Conservation (phyloP, 495 filamentous ascomycete species). For the Xylaria curta region DNA sequence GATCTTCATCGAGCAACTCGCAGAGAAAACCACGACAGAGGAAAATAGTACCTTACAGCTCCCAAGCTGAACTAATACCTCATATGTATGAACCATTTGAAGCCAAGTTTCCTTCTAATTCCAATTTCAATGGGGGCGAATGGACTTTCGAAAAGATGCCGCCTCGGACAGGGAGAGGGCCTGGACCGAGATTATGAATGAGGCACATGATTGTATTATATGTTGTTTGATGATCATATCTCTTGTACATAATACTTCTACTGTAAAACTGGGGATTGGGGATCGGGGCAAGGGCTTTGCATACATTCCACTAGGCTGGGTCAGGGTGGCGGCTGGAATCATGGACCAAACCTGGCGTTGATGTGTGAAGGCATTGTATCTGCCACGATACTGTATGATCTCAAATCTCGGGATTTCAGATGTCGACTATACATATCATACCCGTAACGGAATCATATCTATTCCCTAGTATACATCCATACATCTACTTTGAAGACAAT, state of each 20-base stretch:
- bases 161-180: neutral
- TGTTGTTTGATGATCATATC: neutral
- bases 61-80: conserved; percentile 37
- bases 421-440: neutral
- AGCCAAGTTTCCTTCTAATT: conserved; percentile 33
- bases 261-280: neutral
- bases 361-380: conserved; percentile 39
- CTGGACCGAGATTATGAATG: conserved; percentile 5
- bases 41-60: conserved; percentile 38
- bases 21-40: conserved; percentile 30
- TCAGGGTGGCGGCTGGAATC: neutral
- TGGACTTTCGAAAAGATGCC: conserved; percentile 39
- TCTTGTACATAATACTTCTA: conserved; percentile 17
- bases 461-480: neutral
- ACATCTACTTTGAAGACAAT: neutral
- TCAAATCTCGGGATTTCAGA: neutral
- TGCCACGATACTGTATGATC: conserved; percentile 15
- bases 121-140: neutral
- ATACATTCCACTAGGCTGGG: conserved; percentile 2
- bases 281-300: neutral
- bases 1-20: neutral
- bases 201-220: conserved; percentile 16
- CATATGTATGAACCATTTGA: conserved; percentile 38
- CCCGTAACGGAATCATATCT: neutral
- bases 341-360: conserved; percentile 47